Percentiles rank a stretch among this genome's conserved stretches.
Conservation (phyloP, 805 yeast species). For the Candida stauntonica region DNA sequence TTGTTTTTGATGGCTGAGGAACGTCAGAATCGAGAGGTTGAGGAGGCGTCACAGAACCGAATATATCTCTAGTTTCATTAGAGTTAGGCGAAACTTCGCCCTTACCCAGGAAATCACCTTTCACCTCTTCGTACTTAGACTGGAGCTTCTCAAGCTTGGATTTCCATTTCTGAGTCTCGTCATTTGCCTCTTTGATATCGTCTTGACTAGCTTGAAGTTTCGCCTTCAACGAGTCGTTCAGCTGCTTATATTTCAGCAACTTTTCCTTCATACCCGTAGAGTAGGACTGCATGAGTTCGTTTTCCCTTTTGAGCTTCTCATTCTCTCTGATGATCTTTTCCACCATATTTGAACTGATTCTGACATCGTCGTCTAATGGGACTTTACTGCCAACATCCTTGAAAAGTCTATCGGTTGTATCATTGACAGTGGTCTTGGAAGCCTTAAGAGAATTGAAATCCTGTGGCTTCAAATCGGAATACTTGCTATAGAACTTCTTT, state of each 20-base stretch:
- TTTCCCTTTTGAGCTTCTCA: conserved; percentile 31
- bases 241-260: conserved; percentile 32
- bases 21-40: no score
- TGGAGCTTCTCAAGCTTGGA: conserved; percentile 24
- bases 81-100: conserved; percentile 7
- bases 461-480: conserved; percentile 21
- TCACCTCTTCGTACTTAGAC: conserved; percentile 5
- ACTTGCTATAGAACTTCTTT: conserved; percentile 19
- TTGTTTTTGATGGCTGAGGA: no score
- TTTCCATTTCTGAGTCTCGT: conserved; percentile 14
- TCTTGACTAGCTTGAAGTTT: conserved; percentile 11
- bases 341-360: conserved; percentile 33
- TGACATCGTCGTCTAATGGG: conserved; percentile 30
- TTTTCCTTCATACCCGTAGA: conserved; percentile 33
- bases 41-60: conserved; percentile 6
- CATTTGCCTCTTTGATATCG: conserved; percentile 11
- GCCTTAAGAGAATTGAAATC: conserved; percentile 12
- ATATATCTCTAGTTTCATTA: conserved; percentile 17
- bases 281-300: conserved; percentile 28
- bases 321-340: conserved; percentile 35
- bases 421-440: conserved; percentile 12
- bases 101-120: background rate
- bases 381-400: conserved; percentile 16
- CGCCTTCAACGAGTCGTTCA: conserved; percentile 25
- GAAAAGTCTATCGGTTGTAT: conserved; percentile 22